Evolutionary conservation across 306 rosid species (phyloP), one percentile per base, ranked within the genome.

Genomic region (Quercus alba): DNA sequence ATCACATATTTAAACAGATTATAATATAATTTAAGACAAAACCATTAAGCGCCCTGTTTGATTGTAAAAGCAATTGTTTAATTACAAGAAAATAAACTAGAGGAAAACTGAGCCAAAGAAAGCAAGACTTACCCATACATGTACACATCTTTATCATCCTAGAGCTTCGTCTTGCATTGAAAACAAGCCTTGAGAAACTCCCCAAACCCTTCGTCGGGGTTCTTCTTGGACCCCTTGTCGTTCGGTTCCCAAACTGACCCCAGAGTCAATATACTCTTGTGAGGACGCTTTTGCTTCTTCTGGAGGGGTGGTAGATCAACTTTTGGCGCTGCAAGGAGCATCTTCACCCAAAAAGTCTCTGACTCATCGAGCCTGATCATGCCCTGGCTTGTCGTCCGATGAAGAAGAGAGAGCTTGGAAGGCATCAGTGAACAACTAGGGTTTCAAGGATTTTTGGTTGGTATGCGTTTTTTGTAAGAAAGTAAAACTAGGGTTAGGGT

Each of bases 41-140:
- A 46, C 54, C 4, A 46, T 46, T 38, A 38, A 38, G 54, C 1
- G 54, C 15, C 54, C 3, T 46, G 54, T 46, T 9, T 46, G 15
- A 3, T 11, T 9, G 54, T 8, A 46, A 46, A 3, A 46, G 1
- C 3, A 46, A 38, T 35, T 38, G 44, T 38, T 46, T 10, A 3
- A 46, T 46, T 46, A 11, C 14, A 46, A 46, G 54, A 46, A 46
- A 46, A 46, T 46, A 12, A 11, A 46, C 54, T 46, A 46, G 38
- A 46, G 38, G 18, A 26, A 28, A 26, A 15, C 4, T 31, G 11
- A 28, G 25, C 13, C n/a, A 1, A 63, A 77, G 10, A 35, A 52
- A 33, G 17, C 35, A 21, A 41, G 62, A 73, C 83, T 6, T 74
- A 69, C 83, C 86, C 80, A 20, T 83, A 83, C 83, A 83, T 83